Evolutionary conservation across 805 yeast genomes (phyloP), one percentile per base, ranked within the genome.

Genomic region (Yarrowia phangngaensis): DNA sequence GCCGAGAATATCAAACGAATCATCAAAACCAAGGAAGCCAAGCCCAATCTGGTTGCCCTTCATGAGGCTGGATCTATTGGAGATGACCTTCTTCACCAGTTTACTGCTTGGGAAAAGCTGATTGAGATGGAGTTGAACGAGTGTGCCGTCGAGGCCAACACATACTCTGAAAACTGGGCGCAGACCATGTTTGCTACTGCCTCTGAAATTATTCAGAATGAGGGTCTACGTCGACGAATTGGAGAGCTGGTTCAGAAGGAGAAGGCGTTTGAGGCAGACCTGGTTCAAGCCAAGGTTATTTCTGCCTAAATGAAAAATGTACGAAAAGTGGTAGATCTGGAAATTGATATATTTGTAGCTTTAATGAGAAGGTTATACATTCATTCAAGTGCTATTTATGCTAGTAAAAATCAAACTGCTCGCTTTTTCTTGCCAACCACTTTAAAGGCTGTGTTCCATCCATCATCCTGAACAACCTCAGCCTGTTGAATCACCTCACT

Each of bases 1-100:
- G 83, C 89, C 7, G 97, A 90, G 67, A 84, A 88, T 8, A 71
- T 92, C 51, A 79, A 94, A 65, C 76, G 95, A 60, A 73, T 92
- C 53, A 73, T 90, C 64, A 83, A 84, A 60, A 69, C 88, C 62
- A 82, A 84, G 62, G 97, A 90, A 62, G 72, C 76, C 54, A 84
- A 84, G 64, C 80, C 81, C 5, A 78, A 73, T 51, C 75, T 87
- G 59, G 78, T 75, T 43, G 71, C 75, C 49, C 70, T 92, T 53
- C 89, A 88, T 63, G 90, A 89, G 61, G 78, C 78, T 48, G 97
- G 97, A 0, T 79, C 88, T 13, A 80, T 92, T 54, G 97, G 97
- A 24, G 97, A 92, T 59, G 95, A 84, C 47, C 70, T 85, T 26
- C 83, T 78, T 74, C 82, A 84, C 63, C 80, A 92, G 58, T 88